Evolutionary conservation across 176 grass and related monocot genomes (phyloP), one percentile per base, ranked within the genome.

Genomic region (Hordeum marinum): DNA sequence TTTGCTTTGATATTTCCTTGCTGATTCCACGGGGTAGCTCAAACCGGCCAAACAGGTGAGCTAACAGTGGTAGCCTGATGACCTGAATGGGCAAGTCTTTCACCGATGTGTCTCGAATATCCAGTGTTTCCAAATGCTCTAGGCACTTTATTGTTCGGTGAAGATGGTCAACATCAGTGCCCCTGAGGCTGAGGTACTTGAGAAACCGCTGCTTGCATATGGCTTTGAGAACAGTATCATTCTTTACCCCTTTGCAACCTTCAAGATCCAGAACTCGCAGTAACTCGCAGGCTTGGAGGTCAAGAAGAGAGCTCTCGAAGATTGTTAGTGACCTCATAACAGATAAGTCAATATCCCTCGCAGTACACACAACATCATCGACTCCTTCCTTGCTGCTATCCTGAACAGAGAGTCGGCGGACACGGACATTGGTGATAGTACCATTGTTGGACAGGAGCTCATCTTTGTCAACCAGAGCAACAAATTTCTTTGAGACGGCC

Each of bases 21-120:
- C 32, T 50, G 65, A 66, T 48, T 55, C 55, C n/a, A 6, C 39
- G 46, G 55, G 65, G 32, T 39, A 82, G 80, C 32, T 57, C 46
- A 71, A 82, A 71, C 34, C 17, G 39, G 32, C 80, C 80, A 82
- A 71, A 82, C 65, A 82, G 80, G 17, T 82, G 55, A 81, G 63
- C 63, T 68, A 82, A 55, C 31, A 25, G 9, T 24, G 43, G 64
- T 11, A 82, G 31, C 18, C 1, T 70, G 63, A 82, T 82, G 63
- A 57, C 64, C 7, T 82, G 0, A 11, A 54, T 21, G 31, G 79
- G 46, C 29, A 82, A 5, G 24, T 6, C 11, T 15, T 39, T 1
- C 45, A 37, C 46, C 21, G 0, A 3, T 57, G 79, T 82, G 3
- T 82, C 64, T 57, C 79, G 79, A 11, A 82, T 70, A 20, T 82